These are phyloP conservation scores for Saccharomycopsis sp. DNA, from an alignment of 805 yeast genomes.

Conservation along the genomic window DNA sequence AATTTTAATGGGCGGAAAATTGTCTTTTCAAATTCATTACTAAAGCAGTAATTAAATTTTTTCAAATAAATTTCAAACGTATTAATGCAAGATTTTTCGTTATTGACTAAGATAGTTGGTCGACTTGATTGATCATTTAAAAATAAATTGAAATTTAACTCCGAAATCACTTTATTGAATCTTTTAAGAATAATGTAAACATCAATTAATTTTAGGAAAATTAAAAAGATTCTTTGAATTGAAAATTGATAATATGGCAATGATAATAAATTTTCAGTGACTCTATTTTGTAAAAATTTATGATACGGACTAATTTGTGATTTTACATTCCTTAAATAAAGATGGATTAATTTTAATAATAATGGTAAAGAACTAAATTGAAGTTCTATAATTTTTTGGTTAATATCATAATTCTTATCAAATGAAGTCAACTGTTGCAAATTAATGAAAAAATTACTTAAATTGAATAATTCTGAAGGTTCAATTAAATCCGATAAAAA, in stretches of 20 bases:
- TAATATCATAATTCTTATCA: slow-evolving; percentile 12
- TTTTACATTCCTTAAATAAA: slow-evolving; percentile 13
- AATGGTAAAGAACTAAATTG: slow-evolving; percentile 16
- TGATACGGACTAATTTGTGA: slow-evolving; percentile 18
- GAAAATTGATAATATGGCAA: slow-evolving; percentile 19
- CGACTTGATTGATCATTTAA: slow-evolving; percentile 7
- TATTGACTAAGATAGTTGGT: slow-evolving; percentile 16
- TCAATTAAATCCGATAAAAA: slow-evolving; percentile 18
- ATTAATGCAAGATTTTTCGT: slow-evolving; percentile 14
- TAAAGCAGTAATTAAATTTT: slow-evolving; percentile 20
- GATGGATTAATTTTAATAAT: slow-evolving; percentile 13
- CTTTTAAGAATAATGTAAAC: slow-evolving; percentile 16
- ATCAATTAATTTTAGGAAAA: slow-evolving; percentile 14
- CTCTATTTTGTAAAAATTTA: slow-evolving; percentile 5
- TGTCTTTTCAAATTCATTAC: slow-evolving; percentile 14
- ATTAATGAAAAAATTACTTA: slow-evolving; percentile 14
- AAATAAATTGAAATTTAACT: slow-evolving; percentile 13
- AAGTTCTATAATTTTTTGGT: slow-evolving; percentile 17
- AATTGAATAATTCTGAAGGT: slow-evolving; percentile 18
- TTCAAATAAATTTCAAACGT: slow-evolving; percentile 18
- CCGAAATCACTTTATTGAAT: slow-evolving; percentile 13
- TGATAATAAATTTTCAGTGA: slow-evolving; percentile 13
- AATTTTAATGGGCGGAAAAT: slow-evolving; percentile 15
- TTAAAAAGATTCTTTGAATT: slow-evolving; percentile 18
- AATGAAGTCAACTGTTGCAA: slow-evolving; percentile 11